Base-by-base conservation (phyloP, 371 early-diverging fungal species). In the Apophysomyces trapeziformis region DNA sequence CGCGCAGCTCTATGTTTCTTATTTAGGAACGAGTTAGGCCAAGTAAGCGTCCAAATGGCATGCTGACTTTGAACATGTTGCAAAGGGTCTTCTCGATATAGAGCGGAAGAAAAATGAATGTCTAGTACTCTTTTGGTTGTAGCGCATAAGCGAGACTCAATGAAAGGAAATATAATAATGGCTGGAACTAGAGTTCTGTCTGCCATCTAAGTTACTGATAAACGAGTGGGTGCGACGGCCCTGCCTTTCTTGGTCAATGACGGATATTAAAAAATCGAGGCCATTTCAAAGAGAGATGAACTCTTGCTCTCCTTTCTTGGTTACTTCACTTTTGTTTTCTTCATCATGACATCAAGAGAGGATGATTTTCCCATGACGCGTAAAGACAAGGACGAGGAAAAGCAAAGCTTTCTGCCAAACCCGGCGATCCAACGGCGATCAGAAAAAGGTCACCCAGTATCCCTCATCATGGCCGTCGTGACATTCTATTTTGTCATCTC, bases 401-500 rank as follows among this genome's bases (percentile, higher is more conserved):
- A 81, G 44, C 80, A 86, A 61, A 67, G 81, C 21, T 84, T 85
- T 68, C 77, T 89, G 35, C 89, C 89, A 36, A 66, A 71, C 26
- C 89, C 89, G 13, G 87, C 83, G 11, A 65, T 75, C 35, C 68
- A 61, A n/a, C 67, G 72, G 58, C 57, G 66, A 43, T 44, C 66
- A 65, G 78, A 80, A 41, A 78, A 68, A 46, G 76, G 84, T 5
- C 82, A 89, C 62, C 74, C 87, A 5, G n/a, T 82, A 8, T 45
- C 77, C 7, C 68, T 83, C 58, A 88, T 89, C 68, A 75, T 79
- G 54, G 67, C 78, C 5, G 89, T 89, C 13, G 83, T 90, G 57
- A 77, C 81, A 47, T 91, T 89, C 62, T 91, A 91, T 68, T 90
- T 89, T 78, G 75, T 83, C 64, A 85, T 82, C 63, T 91, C 91